Percentiles rank a stretch among this genome's conserved stretches.
Conservation (phyloP, 2,329 filamentous ascomycete genomes). For the Onygenales sp. region DNA sequence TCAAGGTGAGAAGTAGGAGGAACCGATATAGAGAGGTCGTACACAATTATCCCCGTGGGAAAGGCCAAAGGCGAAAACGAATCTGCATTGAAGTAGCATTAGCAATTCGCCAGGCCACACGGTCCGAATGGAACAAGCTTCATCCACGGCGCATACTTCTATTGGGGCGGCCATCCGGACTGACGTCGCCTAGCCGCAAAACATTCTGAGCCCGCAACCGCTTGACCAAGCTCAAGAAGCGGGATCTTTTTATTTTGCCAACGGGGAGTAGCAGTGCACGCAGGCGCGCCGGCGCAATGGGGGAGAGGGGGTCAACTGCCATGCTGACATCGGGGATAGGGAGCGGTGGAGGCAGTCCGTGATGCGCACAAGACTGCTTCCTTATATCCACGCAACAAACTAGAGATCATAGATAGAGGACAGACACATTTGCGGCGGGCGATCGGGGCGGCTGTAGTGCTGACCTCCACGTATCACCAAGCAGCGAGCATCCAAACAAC, state of each 20-base stretch:
- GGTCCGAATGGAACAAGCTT: background rate
- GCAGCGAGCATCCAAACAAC: too few species aligned
- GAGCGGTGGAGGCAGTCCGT: conserved; percentile 23
- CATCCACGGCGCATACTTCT: conserved; percentile 53
- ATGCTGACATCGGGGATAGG: conserved; percentile 50
- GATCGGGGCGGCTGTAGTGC: background rate
- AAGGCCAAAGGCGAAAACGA: conserved; percentile 91
- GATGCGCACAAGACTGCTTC: conserved; percentile 25
- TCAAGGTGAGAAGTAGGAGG: conserved; percentile 71
- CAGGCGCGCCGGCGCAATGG: conserved; percentile 83
- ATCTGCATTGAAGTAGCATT: conserved; percentile 43
- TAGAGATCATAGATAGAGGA: conserved; percentile 16
- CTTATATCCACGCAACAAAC: conserved; percentile 12
- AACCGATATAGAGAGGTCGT: conserved; percentile 72
- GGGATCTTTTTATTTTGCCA: conserved; percentile 71
- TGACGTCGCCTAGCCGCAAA: conserved; percentile 77
- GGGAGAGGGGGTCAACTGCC: conserved; percentile 81
- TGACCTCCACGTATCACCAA: too few species aligned
- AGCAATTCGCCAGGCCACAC: conserved; percentile 7
- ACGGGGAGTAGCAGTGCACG: conserved; percentile 79
- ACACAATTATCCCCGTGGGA: conserved; percentile 75
- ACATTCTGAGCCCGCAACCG: conserved; percentile 71
- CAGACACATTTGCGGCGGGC: conserved; percentile 1
- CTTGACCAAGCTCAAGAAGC: conserved; percentile 69
- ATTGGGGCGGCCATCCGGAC: conserved; percentile 71